Base-by-base conservation (phyloP, 2,329 filamentous ascomycete species). In the Diaporthe longicolla region DNA sequence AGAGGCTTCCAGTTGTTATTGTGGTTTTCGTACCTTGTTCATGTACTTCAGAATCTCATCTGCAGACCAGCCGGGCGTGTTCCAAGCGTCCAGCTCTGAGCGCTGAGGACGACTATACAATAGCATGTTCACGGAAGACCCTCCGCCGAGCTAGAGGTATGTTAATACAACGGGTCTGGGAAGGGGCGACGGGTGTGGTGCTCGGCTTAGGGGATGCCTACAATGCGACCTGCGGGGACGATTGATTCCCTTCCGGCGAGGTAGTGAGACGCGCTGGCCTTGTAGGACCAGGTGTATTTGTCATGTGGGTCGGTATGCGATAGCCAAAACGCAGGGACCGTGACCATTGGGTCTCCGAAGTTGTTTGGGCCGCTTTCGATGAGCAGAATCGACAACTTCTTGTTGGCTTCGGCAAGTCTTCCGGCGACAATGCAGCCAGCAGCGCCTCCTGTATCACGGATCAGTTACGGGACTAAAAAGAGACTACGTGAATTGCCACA, bases 321-420 rank as follows among this genome's bases (percentile, higher is more conserved):
- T 40, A 88, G 80, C 76, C 83, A 90, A 19, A 89, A 80, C 0
- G 84, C 87, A 1, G 89, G 89, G 66, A 88, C 83, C 10, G 85
- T 81, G 21, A 90, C 82, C 10, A 82, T 83, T 0, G 86, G 85
- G 70, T 86, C 82, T 76, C 87, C 82, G 74, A 86, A 85, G 75
- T 86, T 90, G 78, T 90, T 88, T n/a, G 82, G 83, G 0, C 89
- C 89, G 37, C 84, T 82, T 77, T 91, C 89, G 61, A 90, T 85
- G 15, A 91, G 81, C 11, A 90, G 80, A 61, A 90, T 85, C 21
- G 84, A 85, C 4, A 89, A 80, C 37, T 82, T 80, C 1, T 85
- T 86, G 72, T 88, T 84, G 0, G 87, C 86, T 73, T 86, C 85
- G 8, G 87, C 85, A 8, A 90, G 83, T 65, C 88, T 82, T 4